Base-by-base conservation (phyloP, 495 filamentous ascomycete species). In the Haplographium delicatum region DNA sequence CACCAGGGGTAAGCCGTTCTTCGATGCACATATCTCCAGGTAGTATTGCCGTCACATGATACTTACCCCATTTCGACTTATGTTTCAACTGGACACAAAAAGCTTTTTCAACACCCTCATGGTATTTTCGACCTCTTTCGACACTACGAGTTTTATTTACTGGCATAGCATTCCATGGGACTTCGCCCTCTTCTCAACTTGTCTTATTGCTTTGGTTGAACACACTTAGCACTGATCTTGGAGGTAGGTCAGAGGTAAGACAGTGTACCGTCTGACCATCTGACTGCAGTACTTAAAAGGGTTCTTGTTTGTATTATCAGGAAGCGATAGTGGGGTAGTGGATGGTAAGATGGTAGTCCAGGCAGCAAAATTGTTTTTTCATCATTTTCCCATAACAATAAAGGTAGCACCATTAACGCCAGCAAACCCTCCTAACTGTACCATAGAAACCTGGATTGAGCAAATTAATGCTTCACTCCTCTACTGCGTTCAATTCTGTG, bases 241-340 rank as follows among this genome's bases (percentile, higher is more conserved):
- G 81, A 77, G 78, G 83, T 80, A 83, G 78, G 78, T 77, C 76
- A 71, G 72, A 85, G 83, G 81, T 85, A 86, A 84, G 78, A 63
- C 58, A 64, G 47, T 55, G 31, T 54, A 26, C 34, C 47, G 31
- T 56, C 47, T 65, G 47, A 54, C 51, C 48, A 59, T 56, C 54
- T 59, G 25, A 55, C 42, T 56, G 54, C 41, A 51, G 40, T 27
- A 31, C 27, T 40, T 20, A 15, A 27, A 46, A 49, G 34, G 52
- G 31, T 60, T 52, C 52, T 54, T 52, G 49, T 35, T 56, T 65
- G 53, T 61, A 62, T 52, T 59, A 60, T 59, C 47, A 59, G 53
- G 47, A 45, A 49, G 6, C 19, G 6, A 4, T n/a, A 55, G 54
- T 51, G 51, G 54, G 47, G 22, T 51, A 52, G 47, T 16, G 39